Percentiles rank a stretch among this genome's conserved stretches.
These are phyloP conservation scores for Penicillium coprophilum DNA, from an alignment of 495 filamentous ascomycete species.

Conservation along the genomic window DNA sequence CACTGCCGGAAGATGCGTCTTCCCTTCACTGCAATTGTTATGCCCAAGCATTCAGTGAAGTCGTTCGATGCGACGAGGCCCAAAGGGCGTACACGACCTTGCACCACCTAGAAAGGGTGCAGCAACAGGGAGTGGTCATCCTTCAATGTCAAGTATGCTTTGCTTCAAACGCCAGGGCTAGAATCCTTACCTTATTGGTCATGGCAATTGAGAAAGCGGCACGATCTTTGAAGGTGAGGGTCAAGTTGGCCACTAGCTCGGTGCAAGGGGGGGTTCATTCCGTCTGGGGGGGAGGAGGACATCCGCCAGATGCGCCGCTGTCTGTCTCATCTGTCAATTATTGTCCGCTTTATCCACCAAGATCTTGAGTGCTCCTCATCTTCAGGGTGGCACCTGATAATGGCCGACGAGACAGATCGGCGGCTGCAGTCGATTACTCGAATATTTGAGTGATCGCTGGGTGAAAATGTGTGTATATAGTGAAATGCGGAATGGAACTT, in stretches of 20 bases:
- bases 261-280: not conserved
- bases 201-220: conserved; percentile 5
- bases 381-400: conserved; percentile 28
- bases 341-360: conserved; percentile 27
- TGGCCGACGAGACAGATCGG: conserved; percentile 44
- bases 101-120: conserved; percentile 6
- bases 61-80: not conserved
- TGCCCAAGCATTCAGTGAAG: not conserved
- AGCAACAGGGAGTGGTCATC: conserved; percentile 4
- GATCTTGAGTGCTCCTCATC: conserved; percentile 13
- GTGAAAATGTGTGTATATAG: not conserved
- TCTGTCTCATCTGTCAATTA: conserved; percentile 15
- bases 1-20: not conserved
- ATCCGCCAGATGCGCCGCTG: not conserved
- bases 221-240: conserved; percentile 1
- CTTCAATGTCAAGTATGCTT: conserved; percentile 6
- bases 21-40: conserved; percentile 8
- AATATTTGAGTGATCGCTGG: conserved; percentile 2
- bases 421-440: conserved; percentile 34
- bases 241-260: not conserved
- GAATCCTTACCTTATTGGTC: not conserved
- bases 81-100: not conserved
- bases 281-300: not conserved
- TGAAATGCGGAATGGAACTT: not conserved
- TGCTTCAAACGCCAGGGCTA: not conserved